phyloP scores from a whole-genome alignment of 2,329 filamentous ascomycete species.

The Aspergillus novoparasiticus region DNA sequence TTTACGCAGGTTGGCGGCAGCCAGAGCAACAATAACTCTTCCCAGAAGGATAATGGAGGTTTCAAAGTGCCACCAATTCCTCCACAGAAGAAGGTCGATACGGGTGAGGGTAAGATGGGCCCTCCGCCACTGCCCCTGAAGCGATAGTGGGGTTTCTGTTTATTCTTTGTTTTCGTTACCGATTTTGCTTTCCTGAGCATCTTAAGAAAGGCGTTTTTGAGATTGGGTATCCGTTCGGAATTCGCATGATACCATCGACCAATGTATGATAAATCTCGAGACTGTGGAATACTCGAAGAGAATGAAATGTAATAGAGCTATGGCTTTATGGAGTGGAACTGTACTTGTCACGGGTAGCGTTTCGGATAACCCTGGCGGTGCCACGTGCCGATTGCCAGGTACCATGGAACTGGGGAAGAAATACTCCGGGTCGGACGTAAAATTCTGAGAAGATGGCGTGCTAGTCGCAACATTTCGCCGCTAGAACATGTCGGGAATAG shows the following conservation, averaged over 20 bases:
- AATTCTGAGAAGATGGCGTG: conserved; percentile 1
- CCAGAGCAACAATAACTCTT: conserved; percentile 24
- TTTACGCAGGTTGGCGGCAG: conserved; percentile 78
- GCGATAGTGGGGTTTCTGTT: conserved; percentile 14
- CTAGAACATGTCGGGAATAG: neutral
- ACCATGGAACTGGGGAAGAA: neutral
- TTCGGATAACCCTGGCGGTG: neutral
- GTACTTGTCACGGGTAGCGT: neutral
- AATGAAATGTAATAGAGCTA: neutral
- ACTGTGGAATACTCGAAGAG: neutral
- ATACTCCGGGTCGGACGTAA: neutral
- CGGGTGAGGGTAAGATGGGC: conserved; percentile 59
- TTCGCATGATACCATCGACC: conserved; percentile 29
- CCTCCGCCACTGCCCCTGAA: conserved; percentile 41
- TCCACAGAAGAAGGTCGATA: conserved; percentile 71
- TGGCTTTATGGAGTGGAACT: neutral
- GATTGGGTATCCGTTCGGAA: conserved; percentile 11
- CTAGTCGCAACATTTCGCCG: neutral
- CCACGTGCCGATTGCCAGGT: neutral
- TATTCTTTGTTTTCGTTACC: conserved; percentile 14
- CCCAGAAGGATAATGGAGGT: conserved; percentile 55
- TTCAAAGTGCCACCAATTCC: conserved; percentile 85
- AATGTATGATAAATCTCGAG: conserved; percentile 12
- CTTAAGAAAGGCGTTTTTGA: conserved; percentile 21
- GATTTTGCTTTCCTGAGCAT: conserved; percentile 22